Evolutionary conservation across 192 early-diverging fungal species (phyloP).

Genomic region (Podila clonocystis): DNA sequence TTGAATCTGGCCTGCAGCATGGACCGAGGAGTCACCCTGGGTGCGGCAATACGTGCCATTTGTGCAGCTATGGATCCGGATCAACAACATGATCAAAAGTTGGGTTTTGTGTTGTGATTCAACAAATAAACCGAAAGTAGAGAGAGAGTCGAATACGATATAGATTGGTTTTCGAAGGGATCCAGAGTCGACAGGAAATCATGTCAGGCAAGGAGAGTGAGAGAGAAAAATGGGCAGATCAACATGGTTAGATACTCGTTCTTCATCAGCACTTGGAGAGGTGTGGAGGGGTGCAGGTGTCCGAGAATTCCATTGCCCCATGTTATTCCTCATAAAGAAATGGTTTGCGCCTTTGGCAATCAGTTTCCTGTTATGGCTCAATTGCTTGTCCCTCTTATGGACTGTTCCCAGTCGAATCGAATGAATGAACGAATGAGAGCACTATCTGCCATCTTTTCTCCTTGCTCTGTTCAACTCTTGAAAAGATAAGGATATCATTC

Average conservation of each 20-base stretch:
- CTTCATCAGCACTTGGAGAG: too few species aligned
- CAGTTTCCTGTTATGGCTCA: not conserved
- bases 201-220: not conserved
- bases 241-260: not conserved
- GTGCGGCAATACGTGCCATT: constrained; percentile 36
- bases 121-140: not conserved
- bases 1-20: constrained; percentile 22
- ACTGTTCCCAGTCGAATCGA: not conserved
- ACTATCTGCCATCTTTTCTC: too few species aligned
- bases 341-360: not conserved
- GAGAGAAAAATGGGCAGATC: not conserved
- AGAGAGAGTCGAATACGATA: too few species aligned
- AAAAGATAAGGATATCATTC: too few species aligned
- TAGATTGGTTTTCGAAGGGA: too few species aligned
- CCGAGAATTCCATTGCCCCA: too few species aligned
- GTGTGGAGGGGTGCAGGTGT: too few species aligned
- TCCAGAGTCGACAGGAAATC: too few species aligned
- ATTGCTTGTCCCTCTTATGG: not conserved
- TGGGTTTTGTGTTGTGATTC: not conserved
- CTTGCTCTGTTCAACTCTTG: too few species aligned
- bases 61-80: constrained; percentile 21
- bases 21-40: constrained; percentile 28
- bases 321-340: too few species aligned
- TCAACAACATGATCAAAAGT: not conserved
- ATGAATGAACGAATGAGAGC: not conserved